phyloP scores from a whole-genome alignment of 768 basidiomycete species.

The Hygrocybe coccinea region DNA sequence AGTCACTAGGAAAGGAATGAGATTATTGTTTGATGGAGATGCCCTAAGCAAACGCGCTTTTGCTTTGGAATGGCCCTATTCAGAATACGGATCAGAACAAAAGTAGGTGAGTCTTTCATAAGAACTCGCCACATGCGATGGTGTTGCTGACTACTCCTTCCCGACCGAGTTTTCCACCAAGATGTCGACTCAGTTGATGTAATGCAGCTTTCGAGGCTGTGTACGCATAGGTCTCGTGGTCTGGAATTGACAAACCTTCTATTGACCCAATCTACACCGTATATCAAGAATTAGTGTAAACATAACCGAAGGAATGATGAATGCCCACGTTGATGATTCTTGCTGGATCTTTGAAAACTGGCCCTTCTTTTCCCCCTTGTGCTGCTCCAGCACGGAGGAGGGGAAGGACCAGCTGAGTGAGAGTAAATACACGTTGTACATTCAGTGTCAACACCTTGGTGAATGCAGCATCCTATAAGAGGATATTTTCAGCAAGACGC shows the following conservation, averaged over 20 bases:
- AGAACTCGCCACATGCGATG: slow-evolving; percentile 47
- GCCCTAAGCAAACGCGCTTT: slow-evolving; percentile 25
- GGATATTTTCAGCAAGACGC: neutral
- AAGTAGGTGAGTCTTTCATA: neutral
- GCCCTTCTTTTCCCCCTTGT: slow-evolving; percentile 31
- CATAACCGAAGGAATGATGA: neutral
- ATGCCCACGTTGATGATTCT: slow-evolving; percentile 53
- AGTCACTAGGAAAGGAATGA: slow-evolving; percentile 41
- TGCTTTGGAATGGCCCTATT: slow-evolving; percentile 37
- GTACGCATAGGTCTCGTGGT: slow-evolving; percentile 61
- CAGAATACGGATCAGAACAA: neutral
- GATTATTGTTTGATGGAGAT: neutral
- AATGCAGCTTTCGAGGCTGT: slow-evolving; percentile 60
- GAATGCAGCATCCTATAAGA: slow-evolving; percentile 49
- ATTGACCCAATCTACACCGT: slow-evolving; percentile 54
- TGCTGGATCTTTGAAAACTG: slow-evolving; percentile 42
- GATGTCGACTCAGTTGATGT: slow-evolving; percentile 54
- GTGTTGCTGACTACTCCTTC: slow-evolving; percentile 60
- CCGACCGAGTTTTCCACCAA: slow-evolving; percentile 51
- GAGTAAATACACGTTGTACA: slow-evolving; percentile 57
- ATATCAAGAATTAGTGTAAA: neutral
- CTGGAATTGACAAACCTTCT: slow-evolving; percentile 50
- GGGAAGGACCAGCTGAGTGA: slow-evolving; percentile 58
- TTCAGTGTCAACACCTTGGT: slow-evolving; percentile 60
- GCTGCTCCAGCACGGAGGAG: slow-evolving; percentile 46